Base-by-base conservation (phyloP, 129 eudicot genomes). In the Oenanthe sinensis region DNA sequence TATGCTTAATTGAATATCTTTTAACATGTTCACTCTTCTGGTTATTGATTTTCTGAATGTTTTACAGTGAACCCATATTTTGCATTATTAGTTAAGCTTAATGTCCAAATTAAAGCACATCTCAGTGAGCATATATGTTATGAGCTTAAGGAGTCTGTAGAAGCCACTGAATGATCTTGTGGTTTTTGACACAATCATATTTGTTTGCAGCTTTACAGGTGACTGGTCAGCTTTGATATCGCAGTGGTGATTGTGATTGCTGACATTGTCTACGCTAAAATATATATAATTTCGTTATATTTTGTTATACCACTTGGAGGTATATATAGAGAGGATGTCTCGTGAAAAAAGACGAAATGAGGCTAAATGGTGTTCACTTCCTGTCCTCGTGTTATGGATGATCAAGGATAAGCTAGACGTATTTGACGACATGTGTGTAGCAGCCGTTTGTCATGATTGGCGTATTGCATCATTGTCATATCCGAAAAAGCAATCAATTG, bases 321-420 rank as follows among this genome's bases (percentile, higher is more conserved):
- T 7, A 7, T n/a, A n/a, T n/a, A n/a, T 30, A 33, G 22, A 17
- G 75, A 70, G 48, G 75, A 70, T 36, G 24, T 39, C 75, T 39
- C 15, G 3, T 70, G 28, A 8, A 16, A 70, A 70, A 46, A 70
- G 43, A 39, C 39, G 43, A 70, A 36, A 16, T 3, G 75, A 70
- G 44, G 46, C 46, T 39, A 39, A 17, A 33, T 70, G 75, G 46
- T 70, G 47, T 16, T 39, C 75, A 11, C 75, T 36, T 39, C 75
- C 75, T 70, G 48, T 36, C 16, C 58, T 74, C 58, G 39, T 74
- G 30, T 45, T 45, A 26, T 74, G 77, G 77, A 45, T 74, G 58
- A 74, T 45, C 39, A 74, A 74, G 24, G 77, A 74, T 12, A 74
- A 45, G 76, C 50, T 74, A n/a, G 54, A 73, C 55, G n/a, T 45